Percentiles rank a stretch among this genome's conserved stretches.
These are phyloP conservation scores for Amauroascus verrucosus DNA, from an alignment of 2,329 filamentous ascomycete species.

Conservation along the genomic window DNA sequence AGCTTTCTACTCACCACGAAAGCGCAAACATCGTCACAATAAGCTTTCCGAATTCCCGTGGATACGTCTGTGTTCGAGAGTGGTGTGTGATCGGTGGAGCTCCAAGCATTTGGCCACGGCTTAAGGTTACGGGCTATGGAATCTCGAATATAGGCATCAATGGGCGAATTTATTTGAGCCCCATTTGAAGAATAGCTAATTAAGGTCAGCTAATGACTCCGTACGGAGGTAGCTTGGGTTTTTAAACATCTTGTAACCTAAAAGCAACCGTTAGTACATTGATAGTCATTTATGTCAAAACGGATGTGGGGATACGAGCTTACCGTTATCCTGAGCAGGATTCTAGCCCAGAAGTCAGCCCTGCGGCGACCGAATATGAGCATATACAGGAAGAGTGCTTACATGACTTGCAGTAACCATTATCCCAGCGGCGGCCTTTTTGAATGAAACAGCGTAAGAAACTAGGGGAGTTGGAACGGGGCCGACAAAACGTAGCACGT, in stretches of 20 bases:
- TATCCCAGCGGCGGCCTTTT: constrained; percentile 48
- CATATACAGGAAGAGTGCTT: constrained; percentile 5
- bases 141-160: constrained; percentile 48
- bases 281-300: neutral
- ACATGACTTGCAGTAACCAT: constrained; percentile 57
- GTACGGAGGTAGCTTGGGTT: neutral
- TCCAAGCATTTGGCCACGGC: constrained; percentile 38
- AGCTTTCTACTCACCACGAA: constrained; percentile 4
- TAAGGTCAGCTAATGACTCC: constrained; percentile 18
- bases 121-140: constrained; percentile 47
- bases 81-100: constrained; percentile 15
- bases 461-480: constrained; percentile 52
- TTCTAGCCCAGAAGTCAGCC: constrained; percentile 32
- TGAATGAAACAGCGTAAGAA: constrained; percentile 48
- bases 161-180: constrained; percentile 55
- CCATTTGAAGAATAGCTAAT: constrained; percentile 51
- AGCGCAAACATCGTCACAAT: constrained; percentile 2
- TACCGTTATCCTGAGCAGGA: constrained; percentile 51
- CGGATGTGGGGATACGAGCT: neutral
- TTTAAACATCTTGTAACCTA: constrained; percentile 52
- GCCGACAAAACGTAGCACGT: constrained; percentile 50
- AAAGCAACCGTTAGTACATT: constrained; percentile 7
- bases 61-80: neutral
- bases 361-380: neutral
- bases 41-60: neutral